phyloP scores from a whole-genome alignment of 208 protist genomes.

The Acanthamoeba lenticulata region DNA sequence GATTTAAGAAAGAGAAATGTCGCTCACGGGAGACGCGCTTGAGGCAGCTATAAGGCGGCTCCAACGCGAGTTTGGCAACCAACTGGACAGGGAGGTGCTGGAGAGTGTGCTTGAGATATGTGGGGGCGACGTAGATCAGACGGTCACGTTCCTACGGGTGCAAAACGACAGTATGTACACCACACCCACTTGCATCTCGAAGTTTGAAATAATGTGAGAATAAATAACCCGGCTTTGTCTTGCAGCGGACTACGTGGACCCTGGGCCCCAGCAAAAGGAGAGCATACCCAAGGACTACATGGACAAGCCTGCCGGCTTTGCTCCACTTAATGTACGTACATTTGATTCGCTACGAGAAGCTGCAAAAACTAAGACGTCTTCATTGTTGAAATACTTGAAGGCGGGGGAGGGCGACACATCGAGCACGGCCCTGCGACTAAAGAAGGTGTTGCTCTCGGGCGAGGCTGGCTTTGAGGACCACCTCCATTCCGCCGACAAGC shows the following conservation, averaged over 20 bases:
- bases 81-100: conserved; percentile 63
- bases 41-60: conserved; percentile 10
- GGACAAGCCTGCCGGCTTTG: not conserved
- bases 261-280: conserved; percentile 28
- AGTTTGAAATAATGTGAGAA: no score
- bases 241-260: conserved; percentile 60
- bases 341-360: not conserved
- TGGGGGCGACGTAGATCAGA: conserved; percentile 50
- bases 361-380: no score
- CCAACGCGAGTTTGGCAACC: conserved; percentile 33
- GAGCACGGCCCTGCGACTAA: conserved; percentile 10
- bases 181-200: not conserved
- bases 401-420: conserved; percentile 10
- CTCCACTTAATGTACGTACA: not conserved
- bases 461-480: conserved; percentile 41
- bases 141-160: conserved; percentile 8
- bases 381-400: no score
- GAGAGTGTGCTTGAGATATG: conserved; percentile 66
- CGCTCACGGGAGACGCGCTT: not conserved
- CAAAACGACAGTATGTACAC: conserved; percentile 41
- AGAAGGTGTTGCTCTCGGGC: conserved; percentile 28
- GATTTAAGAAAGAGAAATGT: not conserved
- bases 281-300: conserved; percentile 54
- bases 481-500: not conserved
- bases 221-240: no score